Evolutionary conservation across 1,139 yeast genomes (phyloP), one percentile per base, ranked within the genome.

Genomic region (Yamadazyma songkhlaensis): DNA sequence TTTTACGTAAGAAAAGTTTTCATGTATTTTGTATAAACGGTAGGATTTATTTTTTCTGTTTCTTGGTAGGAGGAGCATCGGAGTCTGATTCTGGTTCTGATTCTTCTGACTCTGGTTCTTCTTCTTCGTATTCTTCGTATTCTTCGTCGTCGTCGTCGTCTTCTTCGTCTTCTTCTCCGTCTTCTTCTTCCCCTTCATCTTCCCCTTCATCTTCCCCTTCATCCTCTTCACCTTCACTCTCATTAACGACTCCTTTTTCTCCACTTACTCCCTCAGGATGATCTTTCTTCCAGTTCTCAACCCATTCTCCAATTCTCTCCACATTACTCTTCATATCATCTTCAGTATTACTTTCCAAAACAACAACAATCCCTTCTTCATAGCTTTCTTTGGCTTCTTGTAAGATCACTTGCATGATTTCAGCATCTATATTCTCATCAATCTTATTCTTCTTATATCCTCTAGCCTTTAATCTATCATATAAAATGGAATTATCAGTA

Each of bases 371-470:
- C 43, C 84, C 87, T 22, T 81, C 81, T 27, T 74, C 85, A 54
- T 88, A 92, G 27, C 83, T 74, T 26, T 88, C 96, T 40, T 75
- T 67, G 0, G 98, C 98, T 50, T 94, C 98, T 48, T 83, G 85
- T 34, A 83, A 63, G 17, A 94, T 77, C 17, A 92, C 88, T 50
- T 90, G 92, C 98, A 92, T 94, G 47, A 94, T 92, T 60, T 92
- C 99, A 45, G 96, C 95, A 57, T 92, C 97, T 39, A 94, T 67
- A 57, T 92, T 92, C 56, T 94, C 99, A 42, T 84, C 86, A 43
- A 92, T 77, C 63, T 92, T 92, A 46, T 74, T 69, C 44, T 87
- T 84, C 39, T 81, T 78, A 57, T 92, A 92, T 5, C 82, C 84
- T 58, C 95, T 73, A 44, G 77, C 76, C 47, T 72, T 69, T 49